Conservation (phyloP, 192 early-diverging fungal genomes). For the Coemansia sp. region DNA sequence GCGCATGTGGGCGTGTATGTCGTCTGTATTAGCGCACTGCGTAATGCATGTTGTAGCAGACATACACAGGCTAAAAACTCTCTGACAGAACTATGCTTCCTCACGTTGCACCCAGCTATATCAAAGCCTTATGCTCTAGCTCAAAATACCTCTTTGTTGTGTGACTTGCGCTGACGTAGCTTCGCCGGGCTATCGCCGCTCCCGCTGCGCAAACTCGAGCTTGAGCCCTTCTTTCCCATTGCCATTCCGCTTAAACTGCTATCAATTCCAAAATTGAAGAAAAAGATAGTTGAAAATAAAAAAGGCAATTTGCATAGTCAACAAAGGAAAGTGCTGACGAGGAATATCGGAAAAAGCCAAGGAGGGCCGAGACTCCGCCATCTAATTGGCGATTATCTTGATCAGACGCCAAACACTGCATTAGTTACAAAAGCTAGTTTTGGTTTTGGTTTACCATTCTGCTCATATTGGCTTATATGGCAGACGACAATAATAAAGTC, state of each 20-base stretch:
- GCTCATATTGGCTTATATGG: no score
- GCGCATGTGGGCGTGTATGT: no score
- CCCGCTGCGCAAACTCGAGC: conserved; percentile 14
- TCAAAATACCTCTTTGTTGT: conserved; percentile 16
- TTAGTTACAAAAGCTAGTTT: no score
- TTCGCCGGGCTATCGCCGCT: conserved; percentile 32
- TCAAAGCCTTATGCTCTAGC: no score
- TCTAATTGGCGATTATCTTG: neutral
- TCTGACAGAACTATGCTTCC: no score
- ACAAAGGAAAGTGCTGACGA: neutral
- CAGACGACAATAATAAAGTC: no score
- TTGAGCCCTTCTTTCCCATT: conserved; percentile 40
- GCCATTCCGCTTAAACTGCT: neutral
- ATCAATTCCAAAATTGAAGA: neutral
- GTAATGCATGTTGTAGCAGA: no score
- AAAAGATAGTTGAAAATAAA: neutral
- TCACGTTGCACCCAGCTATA: neutral
- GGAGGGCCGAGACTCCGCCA: neutral
- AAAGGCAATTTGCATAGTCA: neutral
- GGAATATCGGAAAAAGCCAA: neutral
- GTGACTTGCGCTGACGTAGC: conserved; percentile 39
- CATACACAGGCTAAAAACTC: no score
- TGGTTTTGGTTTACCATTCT: no score
- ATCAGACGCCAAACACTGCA: neutral
- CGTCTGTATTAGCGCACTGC: no score